Conservation (phyloP, 495 filamentous ascomycete genomes). For the Aspergillus leporis region DNA sequence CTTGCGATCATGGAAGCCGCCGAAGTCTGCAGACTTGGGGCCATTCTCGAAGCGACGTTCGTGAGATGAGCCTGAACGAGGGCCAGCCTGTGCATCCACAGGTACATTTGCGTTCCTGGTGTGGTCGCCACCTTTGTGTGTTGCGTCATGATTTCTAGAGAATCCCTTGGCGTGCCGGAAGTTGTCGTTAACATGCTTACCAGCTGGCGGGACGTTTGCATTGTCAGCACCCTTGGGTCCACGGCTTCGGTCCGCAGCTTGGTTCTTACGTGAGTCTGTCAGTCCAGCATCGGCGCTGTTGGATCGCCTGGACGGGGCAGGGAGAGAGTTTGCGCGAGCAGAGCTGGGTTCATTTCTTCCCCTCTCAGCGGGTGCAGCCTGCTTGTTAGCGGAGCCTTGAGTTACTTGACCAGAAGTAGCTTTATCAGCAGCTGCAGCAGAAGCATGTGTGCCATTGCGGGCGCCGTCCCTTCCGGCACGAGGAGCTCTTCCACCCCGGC, state of each 20-base stretch:
- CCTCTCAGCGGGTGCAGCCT: conserved; percentile 35
- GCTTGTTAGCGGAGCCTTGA: conserved; percentile 33
- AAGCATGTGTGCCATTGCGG: conserved; percentile 50
- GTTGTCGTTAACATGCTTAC: conserved; percentile 29
- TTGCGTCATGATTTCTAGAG: conserved; percentile 33
- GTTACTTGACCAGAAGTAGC: conserved; percentile 30
- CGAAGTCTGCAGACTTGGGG: conserved; percentile 40
- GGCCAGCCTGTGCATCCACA: conserved; percentile 36
- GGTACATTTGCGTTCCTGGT: conserved; percentile 31
- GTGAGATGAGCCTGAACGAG: conserved; percentile 28
- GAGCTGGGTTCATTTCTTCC: conserved; percentile 40
- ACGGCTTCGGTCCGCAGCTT: conserved; percentile 35
- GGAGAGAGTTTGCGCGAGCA: conserved; percentile 43
- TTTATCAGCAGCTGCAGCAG: conserved; percentile 42
- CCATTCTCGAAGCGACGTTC: conserved; percentile 42
- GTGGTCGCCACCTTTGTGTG: conserved; percentile 32
- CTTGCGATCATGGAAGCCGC: conserved; percentile 34
- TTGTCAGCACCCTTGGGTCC: conserved; percentile 38
- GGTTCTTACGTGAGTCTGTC: conserved; percentile 38
- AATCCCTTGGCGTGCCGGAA: conserved; percentile 39
- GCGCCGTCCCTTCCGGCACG: conserved; percentile 57
- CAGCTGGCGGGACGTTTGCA: conserved; percentile 10
- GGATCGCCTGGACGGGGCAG: conserved; percentile 42
- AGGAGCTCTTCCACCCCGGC: conserved; percentile 57
- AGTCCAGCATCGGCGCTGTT: conserved; percentile 35